A percentile compares a stretch with the other conserved stretches of the same genome.
Evolutionary conservation across 495 filamentous ascomycete species (phyloP).

Genomic region (Neurospora sp.): DNA sequence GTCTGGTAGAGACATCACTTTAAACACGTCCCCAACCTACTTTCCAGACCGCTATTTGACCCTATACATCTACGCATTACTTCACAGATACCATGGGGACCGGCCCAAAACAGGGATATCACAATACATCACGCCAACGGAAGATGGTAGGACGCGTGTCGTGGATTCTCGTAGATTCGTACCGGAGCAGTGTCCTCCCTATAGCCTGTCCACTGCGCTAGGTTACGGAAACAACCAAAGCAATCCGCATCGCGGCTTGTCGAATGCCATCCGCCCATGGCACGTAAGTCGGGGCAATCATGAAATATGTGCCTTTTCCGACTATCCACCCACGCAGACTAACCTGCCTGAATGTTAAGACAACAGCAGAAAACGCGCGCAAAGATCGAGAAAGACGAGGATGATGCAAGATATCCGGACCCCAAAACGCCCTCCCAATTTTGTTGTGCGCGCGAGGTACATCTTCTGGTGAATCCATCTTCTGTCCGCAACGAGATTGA

Average conservation of each 20-base stretch:
- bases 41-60: not conserved
- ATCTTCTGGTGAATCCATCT: constrained; percentile 60
- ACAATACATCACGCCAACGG: constrained; percentile 1
- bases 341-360: constrained; percentile 29
- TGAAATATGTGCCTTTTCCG: constrained; percentile 41
- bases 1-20: not conserved
- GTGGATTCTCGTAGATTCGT: constrained; percentile 45
- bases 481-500: constrained; percentile 56
- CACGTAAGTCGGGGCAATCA: constrained; percentile 27
- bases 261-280: constrained; percentile 20
- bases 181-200: constrained; percentile 39
- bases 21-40: not conserved
- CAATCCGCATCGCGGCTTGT: constrained; percentile 44
- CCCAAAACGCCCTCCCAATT: constrained; percentile 49
- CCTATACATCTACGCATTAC: not conserved
- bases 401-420: constrained; percentile 85
- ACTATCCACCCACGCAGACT: constrained; percentile 44
- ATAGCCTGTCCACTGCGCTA: constrained; percentile 30
- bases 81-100: not conserved
- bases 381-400: constrained; percentile 31
- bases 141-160: constrained; percentile 8
- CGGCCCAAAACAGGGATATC: not conserved
- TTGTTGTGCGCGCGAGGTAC: constrained; percentile 32
- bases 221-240: constrained; percentile 48
- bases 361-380: constrained; percentile 18